Conservation (phyloP, 2,329 filamentous ascomycete species). For the Alternaria angustiovoidea region DNA sequence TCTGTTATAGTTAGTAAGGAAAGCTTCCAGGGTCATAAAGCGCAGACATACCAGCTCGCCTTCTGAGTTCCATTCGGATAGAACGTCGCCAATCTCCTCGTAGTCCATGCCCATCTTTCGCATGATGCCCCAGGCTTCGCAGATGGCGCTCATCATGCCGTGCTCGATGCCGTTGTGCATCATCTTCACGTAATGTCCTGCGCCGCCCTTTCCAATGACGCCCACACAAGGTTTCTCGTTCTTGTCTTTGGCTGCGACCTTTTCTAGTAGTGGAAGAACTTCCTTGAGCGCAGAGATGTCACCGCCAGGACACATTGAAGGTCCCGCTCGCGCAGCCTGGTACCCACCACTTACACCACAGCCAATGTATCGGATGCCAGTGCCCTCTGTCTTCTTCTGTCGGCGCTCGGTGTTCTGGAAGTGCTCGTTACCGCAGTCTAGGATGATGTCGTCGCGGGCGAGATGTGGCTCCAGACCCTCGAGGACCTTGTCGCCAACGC, state of each 20-base stretch:
- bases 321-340: constrained; percentile 70
- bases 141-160: constrained; percentile 71
- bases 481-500: constrained; percentile 58
- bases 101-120: constrained; percentile 65
- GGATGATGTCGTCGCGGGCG: constrained; percentile 68
- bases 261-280: constrained; percentile 68
- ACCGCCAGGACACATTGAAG: constrained; percentile 72
- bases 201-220: constrained; percentile 67
- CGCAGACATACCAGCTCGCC: constrained; percentile 60
- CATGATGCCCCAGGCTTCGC: constrained; percentile 72
- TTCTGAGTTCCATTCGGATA: constrained; percentile 66
- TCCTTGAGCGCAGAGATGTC: constrained; percentile 64
- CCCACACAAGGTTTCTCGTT: constrained; percentile 68
- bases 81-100: constrained; percentile 67
- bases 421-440: constrained; percentile 74
- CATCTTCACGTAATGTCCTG: constrained; percentile 79
- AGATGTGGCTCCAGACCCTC: constrained; percentile 61
- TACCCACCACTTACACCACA: constrained; percentile 75
- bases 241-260: constrained; percentile 69
- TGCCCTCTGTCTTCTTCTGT: constrained; percentile 64
- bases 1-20: constrained; percentile 30
- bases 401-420: constrained; percentile 70
- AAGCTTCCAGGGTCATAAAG: not conserved
- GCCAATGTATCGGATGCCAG: constrained; percentile 71
- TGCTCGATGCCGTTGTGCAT: constrained; percentile 79